Evolutionary conservation across 2,329 filamentous ascomycete species (phyloP).

Genomic region (Magnaporthales sp.): DNA sequence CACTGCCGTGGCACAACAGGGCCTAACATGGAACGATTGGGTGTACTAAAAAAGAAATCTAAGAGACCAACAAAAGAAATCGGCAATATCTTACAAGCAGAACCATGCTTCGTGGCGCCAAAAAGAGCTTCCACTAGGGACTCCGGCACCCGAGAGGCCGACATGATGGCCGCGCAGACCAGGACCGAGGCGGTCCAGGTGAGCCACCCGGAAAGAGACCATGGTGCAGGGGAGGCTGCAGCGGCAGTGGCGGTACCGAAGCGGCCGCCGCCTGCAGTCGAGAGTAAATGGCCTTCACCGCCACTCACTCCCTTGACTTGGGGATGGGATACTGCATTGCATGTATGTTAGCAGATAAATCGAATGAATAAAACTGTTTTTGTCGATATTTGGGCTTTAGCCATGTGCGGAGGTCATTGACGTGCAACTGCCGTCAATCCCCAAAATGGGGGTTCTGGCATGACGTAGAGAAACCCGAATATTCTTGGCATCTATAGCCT

Average conservation of each 20-base stretch:
- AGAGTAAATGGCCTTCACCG: conserved; percentile 27
- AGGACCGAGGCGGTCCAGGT: conserved; percentile 33
- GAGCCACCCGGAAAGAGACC: conserved; percentile 28
- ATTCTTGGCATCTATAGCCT: neutral
- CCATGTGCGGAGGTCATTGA: neutral
- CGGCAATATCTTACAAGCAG: neutral
- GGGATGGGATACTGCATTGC: conserved; percentile 4
- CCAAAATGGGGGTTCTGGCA: neutral
- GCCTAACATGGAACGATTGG: neutral
- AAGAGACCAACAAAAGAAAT: neutral
- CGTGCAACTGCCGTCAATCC: neutral
- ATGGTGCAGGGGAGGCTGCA: conserved; percentile 19
- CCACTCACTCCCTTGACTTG: conserved; percentile 21
- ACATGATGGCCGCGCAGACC: conserved; percentile 15
- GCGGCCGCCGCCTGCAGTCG: neutral
- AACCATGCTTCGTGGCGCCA: neutral
- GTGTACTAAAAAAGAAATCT: neutral
- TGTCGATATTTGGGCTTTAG: neutral
- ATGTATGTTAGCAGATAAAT: neutral
- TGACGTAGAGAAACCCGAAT: neutral
- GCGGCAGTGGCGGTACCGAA: conserved; percentile 7
- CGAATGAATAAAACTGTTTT: neutral
- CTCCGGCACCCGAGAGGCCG: conserved; percentile 6
- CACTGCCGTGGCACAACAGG: neutral
- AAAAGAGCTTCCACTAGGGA: neutral